Base-by-base conservation (phyloP, 257 asterid species). In the Schizonepeta tenuifolia region DNA sequence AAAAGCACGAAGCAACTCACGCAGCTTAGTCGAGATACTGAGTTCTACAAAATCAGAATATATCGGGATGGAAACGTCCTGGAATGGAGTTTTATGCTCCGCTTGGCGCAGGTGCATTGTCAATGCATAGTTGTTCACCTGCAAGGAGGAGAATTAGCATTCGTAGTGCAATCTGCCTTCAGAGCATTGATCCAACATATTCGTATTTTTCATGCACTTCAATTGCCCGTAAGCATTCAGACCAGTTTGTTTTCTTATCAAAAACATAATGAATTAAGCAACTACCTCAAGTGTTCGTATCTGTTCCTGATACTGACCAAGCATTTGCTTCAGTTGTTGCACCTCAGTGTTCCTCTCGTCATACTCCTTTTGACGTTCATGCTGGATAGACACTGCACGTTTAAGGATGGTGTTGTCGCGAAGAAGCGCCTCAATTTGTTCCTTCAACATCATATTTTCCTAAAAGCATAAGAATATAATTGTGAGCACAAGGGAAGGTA, bases 311-410 rank as follows among this genome's bases (percentile, higher is more conserved):
- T 87, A 86, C 38, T 84, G 92, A 75, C 80, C 68, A 69, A 87
- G 66, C 87, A 89, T 14, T 82, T 83, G 90, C 87, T 87, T 91
- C 88, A 91, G 67, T 43, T 89, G 90, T 78, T 80, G 87, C 59
- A 84, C 87, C 83, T 90, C 96, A 60, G 74, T 85, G 70, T 69
- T 86, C 85, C 69, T 85, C 77, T 82, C 90, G 15, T 89, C 97
- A 57, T 72, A 70, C 78, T 89, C 98, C 72, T 85, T 93, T 75
- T 87, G 97, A 13, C 96, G 92, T 72, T 90, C 96, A 40, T 85
- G 92, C 71, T 90, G 96, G 79, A 90, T 86, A 24, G 93, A 70
- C 14, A 90, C 96, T 1, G 93, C 97, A 41, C 96, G 87, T 71
- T 93, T 93, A 56, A 93, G 95, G 79, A 91, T 79, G 63, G 72